Evolutionary conservation across 345 rosid genomes (phyloP).

Genomic region (Eucalyptus albens): DNA sequence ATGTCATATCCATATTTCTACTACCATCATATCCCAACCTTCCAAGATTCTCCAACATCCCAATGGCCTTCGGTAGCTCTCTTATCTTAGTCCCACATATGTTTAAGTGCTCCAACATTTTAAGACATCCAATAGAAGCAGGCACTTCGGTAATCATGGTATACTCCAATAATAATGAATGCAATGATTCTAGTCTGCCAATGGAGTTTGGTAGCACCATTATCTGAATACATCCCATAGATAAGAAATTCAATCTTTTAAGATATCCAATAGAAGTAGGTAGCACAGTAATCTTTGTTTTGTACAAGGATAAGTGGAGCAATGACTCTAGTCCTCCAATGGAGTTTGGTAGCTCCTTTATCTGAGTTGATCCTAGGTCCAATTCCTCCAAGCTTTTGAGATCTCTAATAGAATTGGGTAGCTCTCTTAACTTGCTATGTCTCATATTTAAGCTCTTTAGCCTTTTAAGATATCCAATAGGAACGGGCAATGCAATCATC

Average conservation of each 20-base stretch:
- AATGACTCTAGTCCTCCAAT: neutral
- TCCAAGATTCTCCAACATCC: neutral
- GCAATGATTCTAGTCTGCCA: too few relatives aligned
- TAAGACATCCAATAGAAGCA: neutral
- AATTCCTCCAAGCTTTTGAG: neutral
- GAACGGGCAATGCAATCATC: neutral
- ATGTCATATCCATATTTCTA: neutral
- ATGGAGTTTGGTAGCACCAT: too few relatives aligned
- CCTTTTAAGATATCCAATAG: neutral
- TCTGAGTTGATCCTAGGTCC: accelerated
- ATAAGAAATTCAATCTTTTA: neutral
- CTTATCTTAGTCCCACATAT: neutral
- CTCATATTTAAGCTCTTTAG: neutral
- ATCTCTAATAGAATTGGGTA: neutral
- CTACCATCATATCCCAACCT: accelerated
- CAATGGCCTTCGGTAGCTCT: neutral
- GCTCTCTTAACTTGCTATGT: neutral
- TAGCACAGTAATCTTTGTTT: accelerated
- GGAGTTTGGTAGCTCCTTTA: neutral
- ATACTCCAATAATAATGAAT: too few relatives aligned
- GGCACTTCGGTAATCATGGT: too few relatives aligned
- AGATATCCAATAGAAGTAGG: neutral
- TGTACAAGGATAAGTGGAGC: accelerated
- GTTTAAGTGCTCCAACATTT: accelerated
- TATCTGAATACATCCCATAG: accelerated